phyloP scores from a whole-genome alignment of 2,329 filamentous ascomycete species.

The Colletotrichum eleusines region DNA sequence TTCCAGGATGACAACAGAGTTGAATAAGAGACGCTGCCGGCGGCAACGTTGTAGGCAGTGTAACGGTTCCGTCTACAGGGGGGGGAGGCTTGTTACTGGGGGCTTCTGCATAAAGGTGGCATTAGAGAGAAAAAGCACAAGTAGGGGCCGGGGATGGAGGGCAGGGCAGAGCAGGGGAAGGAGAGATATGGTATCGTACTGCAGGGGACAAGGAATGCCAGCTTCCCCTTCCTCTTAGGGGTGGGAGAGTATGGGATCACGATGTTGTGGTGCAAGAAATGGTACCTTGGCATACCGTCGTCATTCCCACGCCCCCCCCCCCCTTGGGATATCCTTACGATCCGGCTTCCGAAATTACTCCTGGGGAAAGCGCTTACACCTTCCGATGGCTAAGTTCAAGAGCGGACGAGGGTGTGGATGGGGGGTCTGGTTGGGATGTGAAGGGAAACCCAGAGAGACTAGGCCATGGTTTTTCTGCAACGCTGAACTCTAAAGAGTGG shows the following conservation, averaged over 20 bases:
- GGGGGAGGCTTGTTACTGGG: slow-evolving; percentile 9
- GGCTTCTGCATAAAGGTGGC: slow-evolving; percentile 29
- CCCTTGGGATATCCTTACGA: slow-evolving; percentile 20
- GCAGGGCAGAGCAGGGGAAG: background rate
- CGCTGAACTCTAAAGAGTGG: slow-evolving; percentile 40
- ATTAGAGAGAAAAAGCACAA: slow-evolving; percentile 10
- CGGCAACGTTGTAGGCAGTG: slow-evolving; percentile 22
- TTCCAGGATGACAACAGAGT: background rate
- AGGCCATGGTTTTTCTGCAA: slow-evolving; percentile 20
- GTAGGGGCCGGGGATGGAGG: background rate
- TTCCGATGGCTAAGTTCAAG: slow-evolving; percentile 23
- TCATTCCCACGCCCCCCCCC: slow-evolving; percentile 16
- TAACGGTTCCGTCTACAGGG: slow-evolving; percentile 14
- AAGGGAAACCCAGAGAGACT: slow-evolving; percentile 7
- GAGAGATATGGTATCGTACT: background rate
- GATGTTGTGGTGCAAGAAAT: slow-evolving; percentile 15
- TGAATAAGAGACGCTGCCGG: slow-evolving; percentile 34
- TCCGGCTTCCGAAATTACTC: slow-evolving; percentile 38
- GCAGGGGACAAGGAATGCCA: slow-evolving; percentile 23
- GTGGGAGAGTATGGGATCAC: too few species aligned
- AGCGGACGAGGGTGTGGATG: slow-evolving; percentile 1
- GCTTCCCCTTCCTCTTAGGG: background rate
- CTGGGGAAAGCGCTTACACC: slow-evolving; percentile 34
- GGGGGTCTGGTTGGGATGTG: background rate
- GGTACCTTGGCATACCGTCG: slow-evolving; percentile 25